phyloP scores from a whole-genome alignment of 2,329 filamentous ascomycete genomes.

The Elsinoe necatrix region DNA sequence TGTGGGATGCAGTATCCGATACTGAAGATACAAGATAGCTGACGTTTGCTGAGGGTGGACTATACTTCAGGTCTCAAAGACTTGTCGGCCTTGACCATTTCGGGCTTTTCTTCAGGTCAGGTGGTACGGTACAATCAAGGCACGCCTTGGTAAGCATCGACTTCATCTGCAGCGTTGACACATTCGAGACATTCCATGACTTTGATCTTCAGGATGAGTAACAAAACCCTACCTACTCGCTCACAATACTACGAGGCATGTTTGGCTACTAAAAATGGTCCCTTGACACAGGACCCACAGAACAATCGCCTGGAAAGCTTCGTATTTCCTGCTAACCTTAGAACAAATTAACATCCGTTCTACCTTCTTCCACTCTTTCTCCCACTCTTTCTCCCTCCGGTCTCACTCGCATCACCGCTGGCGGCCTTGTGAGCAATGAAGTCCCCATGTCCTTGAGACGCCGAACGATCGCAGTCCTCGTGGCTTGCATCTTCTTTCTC shows the following conservation, averaged over 20 bases:
- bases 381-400: neutral
- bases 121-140: conserved; percentile 10
- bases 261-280: neutral
- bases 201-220: too few relatives aligned
- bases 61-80: neutral
- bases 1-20: neutral
- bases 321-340: neutral
- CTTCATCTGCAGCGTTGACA: neutral
- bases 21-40: neutral
- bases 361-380: neutral
- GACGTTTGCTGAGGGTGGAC: neutral
- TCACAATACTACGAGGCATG: too few relatives aligned
- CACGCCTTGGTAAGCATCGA: neutral
- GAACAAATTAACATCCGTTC: neutral
- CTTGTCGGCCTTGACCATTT: neutral
- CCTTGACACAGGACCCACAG: neutral
- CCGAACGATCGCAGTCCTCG: neutral
- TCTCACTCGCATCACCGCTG: neutral
- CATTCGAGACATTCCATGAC: too few relatives aligned
- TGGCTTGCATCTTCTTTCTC: conserved; percentile 6
- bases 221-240: too few relatives aligned
- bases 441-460: conserved; percentile 7
- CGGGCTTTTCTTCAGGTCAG: neutral
- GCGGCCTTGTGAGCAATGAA: neutral
- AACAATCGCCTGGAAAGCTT: neutral